Percentiles rank a stretch among this genome's conserved stretches.
These are phyloP conservation scores for Nakazawaea sp. DNA, from an alignment of 805 yeast species.

Conservation along the genomic window DNA sequence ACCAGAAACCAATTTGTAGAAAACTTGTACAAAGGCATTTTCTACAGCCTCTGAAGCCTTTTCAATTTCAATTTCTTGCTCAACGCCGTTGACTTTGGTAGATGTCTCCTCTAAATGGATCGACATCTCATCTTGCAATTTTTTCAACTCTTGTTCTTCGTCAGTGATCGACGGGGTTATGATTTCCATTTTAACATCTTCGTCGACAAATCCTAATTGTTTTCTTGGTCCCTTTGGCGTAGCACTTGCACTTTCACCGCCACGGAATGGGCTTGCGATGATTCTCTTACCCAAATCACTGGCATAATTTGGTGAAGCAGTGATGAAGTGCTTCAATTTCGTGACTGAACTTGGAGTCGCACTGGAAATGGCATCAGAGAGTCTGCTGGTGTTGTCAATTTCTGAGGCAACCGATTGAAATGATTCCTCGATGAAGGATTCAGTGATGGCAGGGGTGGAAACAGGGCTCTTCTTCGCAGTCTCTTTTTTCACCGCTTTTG, in stretches of 20 bases:
- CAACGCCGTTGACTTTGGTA: constrained; percentile 9
- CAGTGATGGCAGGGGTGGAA: no score
- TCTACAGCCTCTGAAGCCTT: constrained; percentile 1
- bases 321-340: constrained; percentile 11
- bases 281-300: constrained; percentile 24
- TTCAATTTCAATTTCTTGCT: constrained; percentile 2
- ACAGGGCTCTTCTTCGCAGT: no score
- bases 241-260: neutral
- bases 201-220: constrained; percentile 7
- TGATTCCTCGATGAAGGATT: no score
- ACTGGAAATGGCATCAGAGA: no score
- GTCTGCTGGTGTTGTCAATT: constrained; percentile 5
- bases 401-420: neutral
- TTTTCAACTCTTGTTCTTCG: constrained; percentile 12
- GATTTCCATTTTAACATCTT: constrained; percentile 5
- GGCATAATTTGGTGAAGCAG: constrained; percentile 23
- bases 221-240: constrained; percentile 11
- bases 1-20: constrained; percentile 14
- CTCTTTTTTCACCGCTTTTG: no score
- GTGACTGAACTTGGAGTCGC: constrained; percentile 14
- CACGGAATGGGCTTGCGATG: constrained; percentile 15
- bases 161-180: constrained; percentile 13
- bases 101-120: constrained; percentile 4
- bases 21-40: neutral
- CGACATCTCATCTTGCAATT: constrained; percentile 9